Evolutionary conservation across 495 filamentous ascomycete species (phyloP), one percentile per base, ranked within the genome.

Genomic region (Physcia stellaris): DNA sequence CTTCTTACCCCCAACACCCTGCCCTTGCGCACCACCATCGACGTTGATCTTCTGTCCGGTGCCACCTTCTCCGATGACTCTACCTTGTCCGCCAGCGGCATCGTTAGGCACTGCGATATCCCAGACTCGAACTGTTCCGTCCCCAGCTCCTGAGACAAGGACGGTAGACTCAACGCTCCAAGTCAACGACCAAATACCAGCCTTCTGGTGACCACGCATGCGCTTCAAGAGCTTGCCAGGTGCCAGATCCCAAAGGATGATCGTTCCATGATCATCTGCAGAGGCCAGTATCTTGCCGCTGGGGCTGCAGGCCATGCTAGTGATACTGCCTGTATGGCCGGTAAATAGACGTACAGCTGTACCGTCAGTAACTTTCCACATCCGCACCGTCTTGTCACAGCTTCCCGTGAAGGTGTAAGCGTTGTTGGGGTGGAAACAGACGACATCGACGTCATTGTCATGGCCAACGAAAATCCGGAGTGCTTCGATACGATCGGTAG

Each of bases 311-410:
- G 83, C 73, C 39, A 98, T 55, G 0, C 84, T 68, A 11, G 79
- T 93, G 53, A 95, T 70, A 50, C 80, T 79, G 13, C 86, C 82
- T 2, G 77, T 77, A 45, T 96, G 92, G 15, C 90, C 92, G 3
- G 80, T 87, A 54, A 96, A 96, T 51, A 96, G 71, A 15, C 90
- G 80, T 1, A 94, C 83, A 29, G 82, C 79, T 40, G 77, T 77
- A 16, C 90, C 90, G 6, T 74, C 84, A 1, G 68, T 64, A n/a
- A 94, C 66, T n/a, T 82, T 73, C 88, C 90, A 98, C 87, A 98
- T 95, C 15, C 90, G 78, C 16, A 95, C 83, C 0, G 86, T 86
- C 59, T 83, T 83, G 57, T 98, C 90, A 32, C 68, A 77, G 35
- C 81, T 86, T 0, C 79, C 85, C 2, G 90, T 94, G 61, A 96